Evolutionary conservation across 2,329 filamentous ascomycete genomes (phyloP).

Genomic region (Penicillium sp.): DNA sequence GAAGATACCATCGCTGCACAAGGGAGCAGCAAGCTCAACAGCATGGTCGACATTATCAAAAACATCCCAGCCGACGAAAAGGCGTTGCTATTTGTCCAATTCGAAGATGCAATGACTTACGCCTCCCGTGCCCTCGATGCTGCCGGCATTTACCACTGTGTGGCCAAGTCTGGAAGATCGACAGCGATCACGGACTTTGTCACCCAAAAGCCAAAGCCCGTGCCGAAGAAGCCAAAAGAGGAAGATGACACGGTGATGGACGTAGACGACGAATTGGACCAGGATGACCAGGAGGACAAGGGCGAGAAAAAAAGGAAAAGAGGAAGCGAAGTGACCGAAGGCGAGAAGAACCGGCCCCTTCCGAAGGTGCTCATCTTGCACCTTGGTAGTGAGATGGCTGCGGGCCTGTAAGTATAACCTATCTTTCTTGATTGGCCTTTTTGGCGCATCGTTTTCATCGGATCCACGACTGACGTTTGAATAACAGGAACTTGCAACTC

Average conservation of each 20-base stretch:
- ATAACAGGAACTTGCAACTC: slow-evolving; percentile 59
- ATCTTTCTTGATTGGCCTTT: neutral
- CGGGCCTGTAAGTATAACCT: slow-evolving; percentile 57
- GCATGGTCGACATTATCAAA: slow-evolving; percentile 49
- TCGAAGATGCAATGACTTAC: slow-evolving; percentile 47
- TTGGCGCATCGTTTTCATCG: neutral
- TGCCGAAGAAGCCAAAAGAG: neutral
- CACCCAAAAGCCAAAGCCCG: slow-evolving; percentile 13
- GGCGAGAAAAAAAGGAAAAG: slow-evolving; percentile 33
- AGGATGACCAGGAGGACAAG: neutral
- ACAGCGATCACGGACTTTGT: slow-evolving; percentile 3
- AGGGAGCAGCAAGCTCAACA: slow-evolving; percentile 53
- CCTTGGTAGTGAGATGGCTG: slow-evolving; percentile 58
- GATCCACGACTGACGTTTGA: slow-evolving; percentile 13
- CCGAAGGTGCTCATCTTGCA: slow-evolving; percentile 60
- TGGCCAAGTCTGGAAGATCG: slow-evolving; percentile 32
- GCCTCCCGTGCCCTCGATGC: slow-evolving; percentile 31
- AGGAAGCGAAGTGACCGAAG: slow-evolving; percentile 11
- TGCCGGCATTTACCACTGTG: slow-evolving; percentile 36
- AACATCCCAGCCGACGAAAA: slow-evolving; percentile 49
- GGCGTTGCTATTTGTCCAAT: slow-evolving; percentile 60
- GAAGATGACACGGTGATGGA: neutral
- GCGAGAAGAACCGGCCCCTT: neutral
- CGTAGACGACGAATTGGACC: neutral
- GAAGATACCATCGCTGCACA: neutral